Evolutionary conservation across 495 filamentous ascomycete genomes (phyloP).

Genomic region (Astrothelium macrocarpum): DNA sequence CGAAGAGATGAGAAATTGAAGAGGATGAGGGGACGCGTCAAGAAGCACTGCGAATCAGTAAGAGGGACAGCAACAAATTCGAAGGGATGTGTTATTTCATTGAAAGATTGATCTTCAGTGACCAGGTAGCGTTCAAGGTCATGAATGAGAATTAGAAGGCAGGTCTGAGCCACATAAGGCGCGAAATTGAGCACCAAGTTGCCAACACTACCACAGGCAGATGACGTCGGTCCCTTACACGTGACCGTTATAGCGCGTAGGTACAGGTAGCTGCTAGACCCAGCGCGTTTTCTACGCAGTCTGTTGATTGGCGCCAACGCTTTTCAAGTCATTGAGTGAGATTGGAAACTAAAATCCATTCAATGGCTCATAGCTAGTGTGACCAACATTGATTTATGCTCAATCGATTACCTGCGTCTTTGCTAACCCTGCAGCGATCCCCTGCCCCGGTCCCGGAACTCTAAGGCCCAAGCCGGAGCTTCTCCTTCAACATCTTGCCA

Average conservation of each 20-base stretch:
- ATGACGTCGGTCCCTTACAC: constrained; percentile 1
- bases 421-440: not conserved
- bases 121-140: not conserved
- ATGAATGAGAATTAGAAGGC: not conserved
- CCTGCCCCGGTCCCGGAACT: not conserved
- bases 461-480: not conserved
- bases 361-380: not conserved
- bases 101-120: too few species aligned
- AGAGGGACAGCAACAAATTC: too few species aligned
- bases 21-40: not conserved
- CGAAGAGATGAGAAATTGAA: not conserved
- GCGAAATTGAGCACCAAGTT: not conserved
- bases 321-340: not conserved
- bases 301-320: not conserved
- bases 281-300: not conserved
- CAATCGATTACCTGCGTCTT: not conserved
- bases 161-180: not conserved
- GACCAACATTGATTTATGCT: not conserved
- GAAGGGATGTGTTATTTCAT: too few species aligned
- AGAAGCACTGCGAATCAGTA: too few species aligned
- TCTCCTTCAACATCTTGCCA: not conserved
- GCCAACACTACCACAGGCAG: not conserved
- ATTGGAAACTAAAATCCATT: not conserved
- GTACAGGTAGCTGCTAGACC: not conserved
- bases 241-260: not conserved